Evolutionary conservation across 192 early-diverging fungal genomes (phyloP).

Genomic region (Helicostylum pulchrum): DNA sequence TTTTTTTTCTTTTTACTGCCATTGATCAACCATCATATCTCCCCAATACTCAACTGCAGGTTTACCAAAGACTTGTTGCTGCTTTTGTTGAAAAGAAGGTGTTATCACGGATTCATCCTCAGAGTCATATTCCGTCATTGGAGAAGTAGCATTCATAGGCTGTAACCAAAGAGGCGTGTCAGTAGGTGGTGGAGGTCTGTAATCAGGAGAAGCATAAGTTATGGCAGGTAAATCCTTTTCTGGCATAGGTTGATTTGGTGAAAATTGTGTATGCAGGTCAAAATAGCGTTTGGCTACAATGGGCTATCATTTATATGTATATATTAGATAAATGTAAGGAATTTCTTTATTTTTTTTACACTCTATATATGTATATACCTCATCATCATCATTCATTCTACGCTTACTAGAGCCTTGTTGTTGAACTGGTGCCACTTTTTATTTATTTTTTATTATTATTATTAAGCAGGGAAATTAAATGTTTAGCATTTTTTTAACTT

Average conservation of each 20-base stretch:
- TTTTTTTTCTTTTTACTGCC: constrained; percentile 8
- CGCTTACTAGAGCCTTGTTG: background rate
- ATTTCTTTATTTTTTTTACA: background rate
- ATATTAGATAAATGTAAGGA: background rate
- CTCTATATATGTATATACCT: no score
- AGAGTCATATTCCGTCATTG: constrained; percentile 14
- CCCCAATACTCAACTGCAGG: background rate
- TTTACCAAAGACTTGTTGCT: no score
- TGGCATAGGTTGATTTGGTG: constrained; percentile 13
- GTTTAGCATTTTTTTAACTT: background rate
- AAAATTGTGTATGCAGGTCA: constrained; percentile 21
- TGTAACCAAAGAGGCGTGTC: constrained; percentile 14
- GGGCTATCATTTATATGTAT: background rate
- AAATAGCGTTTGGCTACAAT: constrained; percentile 10
- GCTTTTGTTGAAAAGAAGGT: background rate
- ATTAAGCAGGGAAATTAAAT: no score
- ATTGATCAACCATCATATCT: constrained; percentile 16
- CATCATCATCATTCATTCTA: constrained; percentile 13
- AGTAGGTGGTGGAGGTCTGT: constrained; percentile 18
- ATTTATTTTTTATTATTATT: no score
- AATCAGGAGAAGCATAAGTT: constrained; percentile 22
- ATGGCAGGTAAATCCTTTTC: constrained; percentile 19
- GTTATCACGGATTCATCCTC: constrained; percentile 12
- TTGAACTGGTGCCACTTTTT: background rate
- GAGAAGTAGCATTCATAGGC: constrained; percentile 9